phyloP scores from a whole-genome alignment of 352 stramenopile genomes.

The Phytophthora brassicae region DNA sequence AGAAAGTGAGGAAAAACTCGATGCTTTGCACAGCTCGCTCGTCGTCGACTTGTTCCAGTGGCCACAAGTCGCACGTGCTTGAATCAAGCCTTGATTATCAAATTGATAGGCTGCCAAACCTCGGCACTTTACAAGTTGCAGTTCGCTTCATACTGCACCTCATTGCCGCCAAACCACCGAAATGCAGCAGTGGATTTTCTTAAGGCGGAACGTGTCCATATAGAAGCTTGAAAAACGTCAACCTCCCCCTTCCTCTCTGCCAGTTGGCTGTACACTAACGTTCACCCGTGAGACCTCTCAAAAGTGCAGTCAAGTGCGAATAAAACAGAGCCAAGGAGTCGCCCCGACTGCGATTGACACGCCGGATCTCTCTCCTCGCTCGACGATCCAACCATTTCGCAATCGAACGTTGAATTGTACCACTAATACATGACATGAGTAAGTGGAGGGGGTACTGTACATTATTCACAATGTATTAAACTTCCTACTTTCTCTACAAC shows the following conservation, averaged over 20 bases:
- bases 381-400: slow-evolving; percentile 6
- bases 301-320: background rate
- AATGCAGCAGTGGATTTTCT: slow-evolving; percentile 28
- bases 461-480: no score
- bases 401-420: no score
- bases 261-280: slow-evolving; percentile 12
- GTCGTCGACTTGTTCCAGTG: slow-evolving; percentile 18
- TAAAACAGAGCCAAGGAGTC: background rate
- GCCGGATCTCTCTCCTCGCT: slow-evolving; percentile 17
- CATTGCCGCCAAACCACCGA: slow-evolving; percentile 22
- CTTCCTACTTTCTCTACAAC: no score
- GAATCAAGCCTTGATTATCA: no score
- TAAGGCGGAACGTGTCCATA: slow-evolving; percentile 2
- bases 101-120: no score
- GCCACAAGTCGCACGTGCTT: slow-evolving; percentile 18
- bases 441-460: no score
- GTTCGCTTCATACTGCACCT: no score
- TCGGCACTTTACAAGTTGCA: no score
- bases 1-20: slow-evolving; percentile 4
- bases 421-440: no score
- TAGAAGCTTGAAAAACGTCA: slow-evolving; percentile 2
- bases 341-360: slow-evolving; percentile 21
- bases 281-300: slow-evolving; percentile 2
- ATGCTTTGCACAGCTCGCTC: slow-evolving; percentile 21
- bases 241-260: slow-evolving; percentile 14